Percentiles rank a stretch among this genome's conserved stretches.
phyloP scores from a whole-genome alignment of 83 land plant species.

The Picea abies region DNA sequence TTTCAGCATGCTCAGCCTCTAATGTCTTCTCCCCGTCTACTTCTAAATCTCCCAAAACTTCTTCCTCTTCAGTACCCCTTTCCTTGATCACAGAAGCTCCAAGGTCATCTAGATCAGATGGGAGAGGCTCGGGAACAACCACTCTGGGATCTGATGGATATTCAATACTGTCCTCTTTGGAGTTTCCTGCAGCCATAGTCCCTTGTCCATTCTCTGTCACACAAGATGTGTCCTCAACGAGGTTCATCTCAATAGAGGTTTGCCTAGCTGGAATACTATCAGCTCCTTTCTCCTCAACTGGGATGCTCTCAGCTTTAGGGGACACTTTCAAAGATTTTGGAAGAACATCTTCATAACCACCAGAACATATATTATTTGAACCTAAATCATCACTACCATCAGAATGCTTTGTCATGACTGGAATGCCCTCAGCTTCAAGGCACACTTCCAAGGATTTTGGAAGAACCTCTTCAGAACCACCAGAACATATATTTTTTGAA shows the following conservation, averaged over 20 bases:
- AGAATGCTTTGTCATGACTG: background rate
- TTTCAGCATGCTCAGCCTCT: background rate
- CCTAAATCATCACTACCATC: background rate
- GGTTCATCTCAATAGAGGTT: background rate
- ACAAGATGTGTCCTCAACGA: background rate
- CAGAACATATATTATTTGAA: background rate
- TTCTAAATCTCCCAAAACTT: background rate
- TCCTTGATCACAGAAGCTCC: background rate
- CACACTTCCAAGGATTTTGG: constrained; percentile 4
- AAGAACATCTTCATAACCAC: too few relatives aligned
- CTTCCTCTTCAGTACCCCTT: background rate
- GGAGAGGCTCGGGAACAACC: background rate
- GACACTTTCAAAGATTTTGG: background rate
- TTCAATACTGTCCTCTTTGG: background rate
- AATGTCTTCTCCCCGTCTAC: background rate
- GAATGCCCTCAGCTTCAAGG: background rate
- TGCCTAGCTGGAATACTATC: too few relatives aligned
- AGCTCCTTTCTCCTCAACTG: background rate
- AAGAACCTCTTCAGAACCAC: background rate
- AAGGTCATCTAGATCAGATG: background rate
- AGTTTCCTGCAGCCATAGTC: background rate
- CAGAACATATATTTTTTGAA: background rate
- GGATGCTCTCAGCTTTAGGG: constrained; percentile 1
- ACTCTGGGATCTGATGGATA: background rate
- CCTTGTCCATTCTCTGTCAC: background rate